Evolutionary conservation across 108 stramenopile species (phyloP).

Genomic region (Cyclostephanos tholiformis): DNA sequence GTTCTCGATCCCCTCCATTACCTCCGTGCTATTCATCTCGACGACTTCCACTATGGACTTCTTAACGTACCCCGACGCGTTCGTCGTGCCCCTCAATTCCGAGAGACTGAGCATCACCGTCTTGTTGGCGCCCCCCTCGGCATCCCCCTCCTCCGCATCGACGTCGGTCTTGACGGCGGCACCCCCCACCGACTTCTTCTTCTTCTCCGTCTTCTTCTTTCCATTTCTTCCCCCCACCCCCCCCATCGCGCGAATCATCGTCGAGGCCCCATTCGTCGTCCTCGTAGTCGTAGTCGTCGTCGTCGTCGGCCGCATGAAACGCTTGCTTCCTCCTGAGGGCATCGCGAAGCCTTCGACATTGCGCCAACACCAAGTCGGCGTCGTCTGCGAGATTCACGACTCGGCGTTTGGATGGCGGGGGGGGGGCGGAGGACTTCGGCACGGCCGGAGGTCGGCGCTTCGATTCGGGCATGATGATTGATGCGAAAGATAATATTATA

Average conservation of each 20-base stretch:
- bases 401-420: conserved; percentile 36
- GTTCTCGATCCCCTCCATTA: conserved; percentile 82
- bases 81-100: conserved; percentile 18
- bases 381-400: conserved; percentile 61
- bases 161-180: not conserved
- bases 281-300: conserved; percentile 12
- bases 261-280: conserved; percentile 18
- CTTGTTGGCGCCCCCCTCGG: not conserved
- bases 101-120: conserved; percentile 14
- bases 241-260: not conserved
- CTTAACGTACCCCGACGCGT: conserved; percentile 18
- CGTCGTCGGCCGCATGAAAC: too few species aligned
- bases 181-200: not conserved
- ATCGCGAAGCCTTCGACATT: conserved; percentile 73
- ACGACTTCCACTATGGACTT: conserved; percentile 75
- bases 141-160: not conserved
- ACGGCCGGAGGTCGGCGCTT: not conserved
- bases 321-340: conserved; percentile 33
- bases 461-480: not conserved
- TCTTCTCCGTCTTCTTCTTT: conserved; percentile 7
- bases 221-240: not conserved
- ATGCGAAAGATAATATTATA: too few species aligned
- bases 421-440: not conserved
- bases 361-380: conserved; percentile 65
- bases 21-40: conserved; percentile 69